phyloP scores from a whole-genome alignment of 768 basidiomycete species.

The Lyophyllum shimeji region DNA sequence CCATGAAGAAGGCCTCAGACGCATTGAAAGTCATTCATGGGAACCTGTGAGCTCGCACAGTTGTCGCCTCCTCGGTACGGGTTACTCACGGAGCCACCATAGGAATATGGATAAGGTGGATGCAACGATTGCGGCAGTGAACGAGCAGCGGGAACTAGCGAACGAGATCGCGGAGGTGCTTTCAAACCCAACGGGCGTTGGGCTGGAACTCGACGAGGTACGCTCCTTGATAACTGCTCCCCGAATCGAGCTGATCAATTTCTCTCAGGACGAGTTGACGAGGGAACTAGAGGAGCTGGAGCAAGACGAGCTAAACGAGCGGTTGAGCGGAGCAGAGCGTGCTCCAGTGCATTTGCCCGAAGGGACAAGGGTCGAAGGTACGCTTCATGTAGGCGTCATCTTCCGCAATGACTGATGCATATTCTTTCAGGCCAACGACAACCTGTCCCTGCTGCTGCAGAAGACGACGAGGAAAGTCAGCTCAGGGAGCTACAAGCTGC shows the following conservation, averaged over 20 bases:
- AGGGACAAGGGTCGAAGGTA: slow-evolving; percentile 53
- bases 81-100: neutral
- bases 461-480: slow-evolving; percentile 92
- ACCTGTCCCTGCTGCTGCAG: slow-evolving; percentile 49
- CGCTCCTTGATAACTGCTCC: slow-evolving; percentile 17
- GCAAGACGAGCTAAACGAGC: slow-evolving; percentile 83
- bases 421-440: slow-evolving; percentile 24
- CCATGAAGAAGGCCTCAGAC: slow-evolving; percentile 93
- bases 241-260: slow-evolving; percentile 4
- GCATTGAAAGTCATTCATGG: slow-evolving; percentile 90
- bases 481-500: slow-evolving; percentile 87
- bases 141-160: slow-evolving; percentile 89
- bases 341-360: slow-evolving; percentile 85
- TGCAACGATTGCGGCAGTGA: slow-evolving; percentile 79
- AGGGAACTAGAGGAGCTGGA: slow-evolving; percentile 85
- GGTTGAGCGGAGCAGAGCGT: slow-evolving; percentile 83
- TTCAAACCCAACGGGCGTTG: slow-evolving; percentile 63
- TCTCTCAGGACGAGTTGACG: slow-evolving; percentile 68
- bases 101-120: slow-evolving; percentile 91
- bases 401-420: neutral
- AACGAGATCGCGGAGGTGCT: slow-evolving; percentile 91
- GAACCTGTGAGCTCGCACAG: slow-evolving; percentile 66
- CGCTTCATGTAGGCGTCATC: slow-evolving; percentile 20
- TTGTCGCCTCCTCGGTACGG: neutral
- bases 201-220: slow-evolving; percentile 72